phyloP scores from a whole-genome alignment of 1,139 yeast species.

The Scheffersomyces segobiensis region DNA sequence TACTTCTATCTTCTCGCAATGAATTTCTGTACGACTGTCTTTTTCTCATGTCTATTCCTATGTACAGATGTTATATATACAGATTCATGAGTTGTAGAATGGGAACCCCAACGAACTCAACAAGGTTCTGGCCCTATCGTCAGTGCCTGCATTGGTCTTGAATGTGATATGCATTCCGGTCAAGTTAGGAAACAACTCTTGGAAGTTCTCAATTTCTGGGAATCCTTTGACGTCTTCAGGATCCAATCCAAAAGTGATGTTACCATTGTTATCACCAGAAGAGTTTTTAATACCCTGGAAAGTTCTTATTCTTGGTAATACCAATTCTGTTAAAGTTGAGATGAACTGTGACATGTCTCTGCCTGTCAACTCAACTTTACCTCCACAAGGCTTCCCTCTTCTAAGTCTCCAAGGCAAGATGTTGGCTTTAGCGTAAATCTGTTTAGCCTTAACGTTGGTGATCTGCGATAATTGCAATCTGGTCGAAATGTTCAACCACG shows the following conservation, averaged over 20 bases:
- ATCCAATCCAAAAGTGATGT: slow-evolving; percentile 79
- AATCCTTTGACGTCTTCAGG: slow-evolving; percentile 77
- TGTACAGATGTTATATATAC: slow-evolving; percentile 1
- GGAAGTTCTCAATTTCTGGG: slow-evolving; percentile 92
- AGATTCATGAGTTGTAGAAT: slow-evolving; percentile 36
- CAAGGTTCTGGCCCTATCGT: slow-evolving; percentile 86
- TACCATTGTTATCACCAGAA: slow-evolving; percentile 85
- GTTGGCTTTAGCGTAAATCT: slow-evolving; percentile 73
- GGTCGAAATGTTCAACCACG: slow-evolving; percentile 76
- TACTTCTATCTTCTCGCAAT: not conserved
- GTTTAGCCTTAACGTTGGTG: slow-evolving; percentile 82
- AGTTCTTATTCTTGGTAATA: slow-evolving; percentile 89
- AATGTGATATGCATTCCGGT: slow-evolving; percentile 86
- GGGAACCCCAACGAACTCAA: slow-evolving; percentile 85
- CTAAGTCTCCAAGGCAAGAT: slow-evolving; percentile 87
- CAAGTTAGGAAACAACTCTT: slow-evolving; percentile 85
- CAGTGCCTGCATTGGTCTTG: slow-evolving; percentile 88
- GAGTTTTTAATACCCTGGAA: slow-evolving; percentile 74
- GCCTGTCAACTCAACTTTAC: slow-evolving; percentile 76
- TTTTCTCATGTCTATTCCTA: not conserved
- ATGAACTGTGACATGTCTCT: slow-evolving; percentile 85
- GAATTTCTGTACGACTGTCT: not conserved
- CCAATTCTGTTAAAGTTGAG: slow-evolving; percentile 84
- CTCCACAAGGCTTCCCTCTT: slow-evolving; percentile 90
- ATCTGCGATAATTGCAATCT: slow-evolving; percentile 85